Evolutionary conservation across 768 basidiomycete species (phyloP), one percentile per base, ranked within the genome.

Genomic region (Pholiota molesta): DNA sequence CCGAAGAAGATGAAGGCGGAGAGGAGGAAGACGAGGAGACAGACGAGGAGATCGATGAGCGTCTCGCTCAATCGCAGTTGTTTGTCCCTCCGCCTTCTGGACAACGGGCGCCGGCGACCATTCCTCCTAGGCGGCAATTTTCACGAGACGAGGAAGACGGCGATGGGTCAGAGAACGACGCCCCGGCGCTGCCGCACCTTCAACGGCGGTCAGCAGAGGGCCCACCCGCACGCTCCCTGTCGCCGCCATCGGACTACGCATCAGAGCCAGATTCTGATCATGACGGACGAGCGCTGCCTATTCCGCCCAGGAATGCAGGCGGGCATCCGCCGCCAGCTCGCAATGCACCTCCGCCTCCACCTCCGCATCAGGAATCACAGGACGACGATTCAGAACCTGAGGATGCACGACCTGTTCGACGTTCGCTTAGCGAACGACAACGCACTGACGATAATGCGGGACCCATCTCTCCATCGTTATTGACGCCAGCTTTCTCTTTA

Each of bases 201-300:
- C 70, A 68, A 31, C 65, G 71, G 40, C 61, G 63, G 28, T 70
- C 66, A 7, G 35, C 62, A 57, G 70, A 70, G 45, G 60, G 62
- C 13, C 65, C 65, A 31, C 53, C 67, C 26, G 60, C 63, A n/a
- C 63, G 62, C 16, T 59, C 65, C 7, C 66, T 69, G 10, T 63
- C 66, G 5, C 56, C 64, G 8, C 40, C 45, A 23, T 26, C 39
- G 4, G 67, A 66, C 17, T 65, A 70, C 31, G 72, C 70, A 8
- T 71, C 71, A 0, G 73, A 74, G 52, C 67, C 68, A 7, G 74
- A 76, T 9, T 75, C 73, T 37, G 75, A 74, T 62, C 73, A 72
- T 51, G 76, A 77, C 57, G 75, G 68, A 7, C 61, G 72, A 56
- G 72, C 71, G 11, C 60, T 77, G 28, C 76, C 76, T 45, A 72